A percentile compares a stretch with the other conserved stretches of the same genome.
Conservation (phyloP, 1,284 basidiomycete genomes). For the Tilletia caries region DNA sequence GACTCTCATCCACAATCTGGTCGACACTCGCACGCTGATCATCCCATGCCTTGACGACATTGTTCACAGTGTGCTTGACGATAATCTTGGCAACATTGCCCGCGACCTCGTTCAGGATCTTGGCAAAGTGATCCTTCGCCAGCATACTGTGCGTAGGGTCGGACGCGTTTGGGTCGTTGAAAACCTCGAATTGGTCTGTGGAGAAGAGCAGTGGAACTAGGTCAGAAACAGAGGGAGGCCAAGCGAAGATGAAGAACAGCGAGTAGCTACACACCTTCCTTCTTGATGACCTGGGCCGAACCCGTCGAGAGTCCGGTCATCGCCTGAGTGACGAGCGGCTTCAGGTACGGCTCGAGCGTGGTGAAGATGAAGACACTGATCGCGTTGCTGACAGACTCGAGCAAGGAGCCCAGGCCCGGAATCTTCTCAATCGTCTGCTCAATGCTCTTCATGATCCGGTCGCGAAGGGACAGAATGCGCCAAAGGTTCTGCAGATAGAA, state of each 20-base stretch:
- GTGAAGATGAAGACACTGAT: conserved; percentile 41
- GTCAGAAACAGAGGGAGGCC: too few relatives aligned
- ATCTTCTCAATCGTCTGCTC: conserved; percentile 73
- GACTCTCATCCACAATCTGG: conserved; percentile 39
- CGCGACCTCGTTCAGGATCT: conserved; percentile 54
- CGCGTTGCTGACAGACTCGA: conserved; percentile 78
- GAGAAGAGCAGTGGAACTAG: conserved; percentile 5
- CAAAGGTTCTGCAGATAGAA: conserved; percentile 66
- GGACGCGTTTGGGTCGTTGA: conserved; percentile 45
- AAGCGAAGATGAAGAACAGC: conserved; percentile 18
- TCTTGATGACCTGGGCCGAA: conserved; percentile 50
- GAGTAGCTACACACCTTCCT: conserved; percentile 20
- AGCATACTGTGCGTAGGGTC: conserved; percentile 52
- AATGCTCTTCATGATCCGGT: conserved; percentile 76
- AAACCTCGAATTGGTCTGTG: conserved; percentile 54
- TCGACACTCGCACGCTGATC: conserved; percentile 27
- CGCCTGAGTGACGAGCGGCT: conserved; percentile 44
- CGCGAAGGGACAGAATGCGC: conserved; percentile 81
- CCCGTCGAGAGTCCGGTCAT: conserved; percentile 51
- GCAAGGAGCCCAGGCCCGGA: conserved; percentile 62
- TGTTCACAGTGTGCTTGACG: conserved; percentile 63
- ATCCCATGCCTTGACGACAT: conserved; percentile 77
- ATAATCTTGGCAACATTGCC: conserved; percentile 55
- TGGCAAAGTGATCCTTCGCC: conserved; percentile 53
- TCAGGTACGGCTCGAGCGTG: conserved; percentile 56